These are phyloP conservation scores for Rhododendron mucronatum DNA, from an alignment of 148 eudicot species.

Conservation along the genomic window DNA sequence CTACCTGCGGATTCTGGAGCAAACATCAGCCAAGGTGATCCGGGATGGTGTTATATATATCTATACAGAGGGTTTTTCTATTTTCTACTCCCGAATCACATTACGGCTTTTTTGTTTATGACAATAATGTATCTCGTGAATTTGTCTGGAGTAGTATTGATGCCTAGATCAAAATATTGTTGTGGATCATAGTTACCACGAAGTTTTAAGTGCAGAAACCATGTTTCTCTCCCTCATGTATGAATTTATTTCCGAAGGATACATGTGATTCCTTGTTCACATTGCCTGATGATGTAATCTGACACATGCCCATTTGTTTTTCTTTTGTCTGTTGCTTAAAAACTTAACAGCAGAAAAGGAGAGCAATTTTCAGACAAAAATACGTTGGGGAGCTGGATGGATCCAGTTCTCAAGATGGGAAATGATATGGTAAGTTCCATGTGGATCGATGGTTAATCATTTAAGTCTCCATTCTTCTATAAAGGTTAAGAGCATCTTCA, in stretches of 20 bases:
- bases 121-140: not conserved
- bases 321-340: not conserved
- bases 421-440: not conserved
- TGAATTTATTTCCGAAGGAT: not conserved
- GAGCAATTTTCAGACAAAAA: not conserved
- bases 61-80: not conserved
- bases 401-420: not conserved
- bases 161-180: not conserved
- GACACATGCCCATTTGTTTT: not conserved
- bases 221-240: not conserved
- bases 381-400: not conserved
- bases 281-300: not conserved
- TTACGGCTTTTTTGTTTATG: not conserved
- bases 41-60: not conserved
- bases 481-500: not conserved
- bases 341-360: too few species aligned
- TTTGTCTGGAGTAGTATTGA: not conserved
- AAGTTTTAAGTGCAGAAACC: not conserved
- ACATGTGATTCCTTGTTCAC: not conserved
- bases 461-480: not conserved
- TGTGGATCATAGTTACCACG: not conserved
- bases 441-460: not conserved
- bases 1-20: not conserved
- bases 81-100: not conserved
- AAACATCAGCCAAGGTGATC: slow-evolving; percentile 1